Evolutionary conservation across 2,329 filamentous ascomycete genomes (phyloP).

Genomic region (Cladosporium austrohemisphaericum): DNA sequence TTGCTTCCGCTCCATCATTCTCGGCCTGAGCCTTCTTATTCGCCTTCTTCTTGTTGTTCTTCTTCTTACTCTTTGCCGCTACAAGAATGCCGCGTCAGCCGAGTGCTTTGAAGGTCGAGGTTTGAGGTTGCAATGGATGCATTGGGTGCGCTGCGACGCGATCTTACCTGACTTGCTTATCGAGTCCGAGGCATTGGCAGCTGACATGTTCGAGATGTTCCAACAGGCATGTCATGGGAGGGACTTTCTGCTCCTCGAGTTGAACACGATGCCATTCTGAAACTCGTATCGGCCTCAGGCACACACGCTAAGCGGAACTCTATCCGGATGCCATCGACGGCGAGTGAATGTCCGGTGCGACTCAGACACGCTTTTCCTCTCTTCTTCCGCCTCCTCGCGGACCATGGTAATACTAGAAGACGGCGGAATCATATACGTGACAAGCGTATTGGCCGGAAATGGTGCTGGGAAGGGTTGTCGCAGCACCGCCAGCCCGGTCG

Average conservation of each 20-base stretch:
- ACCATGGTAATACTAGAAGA: too few species aligned
- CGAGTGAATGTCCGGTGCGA: too few species aligned
- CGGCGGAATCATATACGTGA: too few species aligned
- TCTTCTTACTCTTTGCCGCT: slow-evolving; percentile 48
- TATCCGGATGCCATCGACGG: too few species aligned
- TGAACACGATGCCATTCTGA: not conserved
- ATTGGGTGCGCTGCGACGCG: not conserved
- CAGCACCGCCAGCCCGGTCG: too few species aligned
- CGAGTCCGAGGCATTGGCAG: slow-evolving; percentile 15
- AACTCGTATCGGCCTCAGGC: too few species aligned
- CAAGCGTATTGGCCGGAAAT: too few species aligned
- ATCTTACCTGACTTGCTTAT: slow-evolving; percentile 21
- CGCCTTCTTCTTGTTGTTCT: slow-evolving; percentile 54
- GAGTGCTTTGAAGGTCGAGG: not conserved
- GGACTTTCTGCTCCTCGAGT: not conserved
- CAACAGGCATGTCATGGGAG: not conserved
- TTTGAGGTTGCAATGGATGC: not conserved
- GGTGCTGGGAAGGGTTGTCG: too few species aligned
- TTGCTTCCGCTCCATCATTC: slow-evolving; percentile 33
- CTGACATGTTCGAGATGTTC: slow-evolving; percentile 17
- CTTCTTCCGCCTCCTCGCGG: too few species aligned
- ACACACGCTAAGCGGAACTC: too few species aligned
- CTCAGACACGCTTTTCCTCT: too few species aligned
- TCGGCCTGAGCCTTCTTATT: slow-evolving; percentile 42
- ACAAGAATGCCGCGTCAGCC: slow-evolving; percentile 20